These are phyloP conservation scores for Skeletonema menzelii DNA, from an alignment of 108 stramenopile species.

Conservation along the genomic window DNA sequence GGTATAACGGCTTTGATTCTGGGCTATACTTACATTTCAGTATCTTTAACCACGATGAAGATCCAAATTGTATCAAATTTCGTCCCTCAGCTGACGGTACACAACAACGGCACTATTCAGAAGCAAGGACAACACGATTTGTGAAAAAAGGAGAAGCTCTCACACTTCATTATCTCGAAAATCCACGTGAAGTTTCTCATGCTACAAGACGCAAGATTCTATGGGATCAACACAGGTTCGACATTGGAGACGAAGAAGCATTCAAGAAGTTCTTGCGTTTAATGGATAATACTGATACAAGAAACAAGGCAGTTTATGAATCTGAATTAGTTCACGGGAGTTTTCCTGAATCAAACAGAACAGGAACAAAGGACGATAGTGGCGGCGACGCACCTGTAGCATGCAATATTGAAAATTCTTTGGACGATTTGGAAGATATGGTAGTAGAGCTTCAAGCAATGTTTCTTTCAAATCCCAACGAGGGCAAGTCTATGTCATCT, in stretches of 20 bases:
- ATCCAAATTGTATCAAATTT: constrained; percentile 85
- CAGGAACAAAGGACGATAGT: constrained; percentile 29
- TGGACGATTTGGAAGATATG: constrained; percentile 63
- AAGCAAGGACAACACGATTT: constrained; percentile 72
- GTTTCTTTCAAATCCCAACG: constrained; percentile 4
- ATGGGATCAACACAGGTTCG: constrained; percentile 86
- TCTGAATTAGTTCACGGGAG: constrained; percentile 51
- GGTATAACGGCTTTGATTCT: constrained; percentile 84
- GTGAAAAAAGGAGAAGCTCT: constrained; percentile 68
- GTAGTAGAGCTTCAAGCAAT: constrained; percentile 40
- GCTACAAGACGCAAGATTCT: constrained; percentile 63
- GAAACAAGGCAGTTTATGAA: constrained; percentile 11
- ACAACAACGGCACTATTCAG: constrained; percentile 50
- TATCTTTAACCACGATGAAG: constrained; percentile 78
- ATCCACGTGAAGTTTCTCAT: constrained; percentile 69
- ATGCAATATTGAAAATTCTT: constrained; percentile 62
- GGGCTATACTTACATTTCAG: constrained; percentile 77
- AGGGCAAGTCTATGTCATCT: constrained; percentile 4
- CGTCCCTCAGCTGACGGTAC: constrained; percentile 30
- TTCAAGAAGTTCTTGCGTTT: constrained; percentile 20
- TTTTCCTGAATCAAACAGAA: constrained; percentile 56
- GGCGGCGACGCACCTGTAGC: constrained; percentile 29
- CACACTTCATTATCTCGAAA: constrained; percentile 72
- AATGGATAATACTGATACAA: constrained; percentile 12
- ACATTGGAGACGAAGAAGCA: constrained; percentile 59